Conservation (phyloP, 2,329 filamentous ascomycete genomes). For the Aspergillus quadricinctus region DNA sequence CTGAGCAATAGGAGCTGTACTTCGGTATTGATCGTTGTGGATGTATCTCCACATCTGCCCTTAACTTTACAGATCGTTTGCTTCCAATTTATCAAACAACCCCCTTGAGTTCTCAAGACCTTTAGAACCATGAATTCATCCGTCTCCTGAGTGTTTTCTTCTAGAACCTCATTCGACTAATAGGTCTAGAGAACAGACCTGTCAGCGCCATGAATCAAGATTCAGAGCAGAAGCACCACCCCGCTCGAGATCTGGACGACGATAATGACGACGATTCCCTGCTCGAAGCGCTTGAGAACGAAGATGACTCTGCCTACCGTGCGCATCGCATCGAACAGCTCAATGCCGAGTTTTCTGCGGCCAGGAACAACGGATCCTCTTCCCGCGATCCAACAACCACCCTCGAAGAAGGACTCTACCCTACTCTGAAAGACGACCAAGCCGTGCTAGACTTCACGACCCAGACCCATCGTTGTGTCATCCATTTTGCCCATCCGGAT, state of each 20-base stretch:
- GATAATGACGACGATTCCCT: slow-evolving; percentile 56
- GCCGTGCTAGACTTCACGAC: slow-evolving; percentile 58
- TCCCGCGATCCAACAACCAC: slow-evolving; percentile 12
- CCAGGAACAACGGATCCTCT: slow-evolving; percentile 36
- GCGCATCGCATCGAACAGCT: slow-evolving; percentile 57
- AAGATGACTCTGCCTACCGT: slow-evolving; percentile 53
- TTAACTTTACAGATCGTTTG: not conserved
- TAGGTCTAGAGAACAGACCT: slow-evolving; percentile 1
- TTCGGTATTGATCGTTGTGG: not conserved
- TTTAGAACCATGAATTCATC: not conserved
- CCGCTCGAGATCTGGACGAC: slow-evolving; percentile 33
- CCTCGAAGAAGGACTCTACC: slow-evolving; percentile 28
- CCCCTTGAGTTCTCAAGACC: not conserved
- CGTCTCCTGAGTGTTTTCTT: not conserved
- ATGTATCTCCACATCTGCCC: not conserved
- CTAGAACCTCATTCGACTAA: not conserved
- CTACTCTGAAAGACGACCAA: slow-evolving; percentile 49
- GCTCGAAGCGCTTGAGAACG: slow-evolving; percentile 52
- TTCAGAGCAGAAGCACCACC: slow-evolving; percentile 28
- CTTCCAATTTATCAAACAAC: not conserved
- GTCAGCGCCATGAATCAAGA: slow-evolving; percentile 7
- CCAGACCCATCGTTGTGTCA: slow-evolving; percentile 52
- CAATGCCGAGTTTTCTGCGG: slow-evolving; percentile 51
- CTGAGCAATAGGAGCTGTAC: not conserved
- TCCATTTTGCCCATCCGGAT: slow-evolving; percentile 63